Evolutionary conservation across 148 eudicot species (phyloP).

Genomic region (Pharnaceum exiguum): DNA sequence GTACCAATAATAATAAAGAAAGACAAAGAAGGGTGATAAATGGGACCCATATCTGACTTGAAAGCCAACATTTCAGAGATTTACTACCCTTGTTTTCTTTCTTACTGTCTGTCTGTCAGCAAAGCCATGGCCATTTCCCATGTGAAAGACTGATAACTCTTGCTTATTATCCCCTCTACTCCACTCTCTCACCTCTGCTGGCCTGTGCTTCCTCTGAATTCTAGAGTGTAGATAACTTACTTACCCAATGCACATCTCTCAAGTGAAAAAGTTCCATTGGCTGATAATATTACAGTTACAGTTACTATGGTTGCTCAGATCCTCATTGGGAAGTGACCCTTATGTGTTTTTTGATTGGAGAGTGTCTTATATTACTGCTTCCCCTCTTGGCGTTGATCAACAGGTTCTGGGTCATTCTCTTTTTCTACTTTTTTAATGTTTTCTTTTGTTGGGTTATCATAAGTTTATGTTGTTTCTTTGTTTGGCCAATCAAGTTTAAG

Average conservation of each 20-base stretch:
- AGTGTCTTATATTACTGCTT: constrained; percentile 60
- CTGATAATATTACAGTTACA: not conserved
- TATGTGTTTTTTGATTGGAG: constrained; percentile 86
- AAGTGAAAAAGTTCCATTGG: too few relatives aligned
- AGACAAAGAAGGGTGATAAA: not conserved
- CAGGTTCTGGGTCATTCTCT: constrained; percentile 45
- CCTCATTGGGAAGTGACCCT: constrained; percentile 65
- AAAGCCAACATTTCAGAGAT: not conserved
- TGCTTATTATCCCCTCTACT: not conserved
- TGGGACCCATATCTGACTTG: constrained; percentile 18
- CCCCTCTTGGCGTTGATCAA: constrained; percentile 84
- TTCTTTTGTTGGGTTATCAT: not conserved
- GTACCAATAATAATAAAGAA: too few relatives aligned
- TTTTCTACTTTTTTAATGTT: not conserved
- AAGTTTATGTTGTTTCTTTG: not conserved
- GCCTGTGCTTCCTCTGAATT: not conserved
- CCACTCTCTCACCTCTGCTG: constrained; percentile 9
- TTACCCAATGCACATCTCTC: constrained; percentile 10
- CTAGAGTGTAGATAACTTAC: not conserved
- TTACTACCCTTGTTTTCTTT: too few relatives aligned
- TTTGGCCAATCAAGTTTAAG: not conserved
- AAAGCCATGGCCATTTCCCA: constrained; percentile 23
- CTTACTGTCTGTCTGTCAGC: too few relatives aligned
- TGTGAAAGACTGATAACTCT: constrained; percentile 5
- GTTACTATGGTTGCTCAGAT: constrained; percentile 25